A percentile compares a stretch with the other conserved stretches of the same genome.
Evolutionary conservation across 2,329 filamentous ascomycete genomes (phyloP).

Genomic region (Colletotrichum agaves): DNA sequence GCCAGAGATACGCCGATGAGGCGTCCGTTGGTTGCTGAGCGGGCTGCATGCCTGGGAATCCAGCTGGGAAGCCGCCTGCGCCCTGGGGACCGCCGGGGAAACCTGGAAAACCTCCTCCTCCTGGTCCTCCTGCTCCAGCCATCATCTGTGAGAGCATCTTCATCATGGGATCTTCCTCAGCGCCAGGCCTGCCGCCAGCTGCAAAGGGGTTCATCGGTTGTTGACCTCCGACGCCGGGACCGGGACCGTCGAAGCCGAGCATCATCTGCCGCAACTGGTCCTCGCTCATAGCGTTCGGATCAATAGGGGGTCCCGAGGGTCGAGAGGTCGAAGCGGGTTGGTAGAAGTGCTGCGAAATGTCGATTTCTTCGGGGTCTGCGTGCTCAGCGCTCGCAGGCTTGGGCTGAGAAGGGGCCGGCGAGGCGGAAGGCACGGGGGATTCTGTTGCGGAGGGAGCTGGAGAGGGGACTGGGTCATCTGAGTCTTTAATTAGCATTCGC

Average conservation of each 20-base stretch:
- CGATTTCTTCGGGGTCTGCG: slow-evolving; percentile 79
- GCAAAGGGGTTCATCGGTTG: slow-evolving; percentile 42
- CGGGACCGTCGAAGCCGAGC: slow-evolving; percentile 62
- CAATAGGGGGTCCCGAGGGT: slow-evolving; percentile 43
- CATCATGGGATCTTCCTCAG: slow-evolving; percentile 60
- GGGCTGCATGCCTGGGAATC: slow-evolving; percentile 49
- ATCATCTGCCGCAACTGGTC: slow-evolving; percentile 74
- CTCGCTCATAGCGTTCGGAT: slow-evolving; percentile 58
- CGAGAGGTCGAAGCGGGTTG: slow-evolving; percentile 52
- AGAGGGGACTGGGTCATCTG: slow-evolving; percentile 19
- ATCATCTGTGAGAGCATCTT: slow-evolving; percentile 82
- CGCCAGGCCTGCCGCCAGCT: slow-evolving; percentile 44
- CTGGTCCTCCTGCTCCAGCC: slow-evolving; percentile 50
- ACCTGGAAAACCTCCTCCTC: slow-evolving; percentile 35
- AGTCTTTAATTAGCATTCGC: not conserved
- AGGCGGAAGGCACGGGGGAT: slow-evolving; percentile 37
- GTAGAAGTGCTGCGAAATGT: slow-evolving; percentile 82
- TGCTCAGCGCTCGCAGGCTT: slow-evolving; percentile 46
- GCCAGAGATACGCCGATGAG: slow-evolving; percentile 67
- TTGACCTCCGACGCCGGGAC: slow-evolving; percentile 38
- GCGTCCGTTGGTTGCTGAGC: slow-evolving; percentile 48
- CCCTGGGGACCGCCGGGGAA: slow-evolving; percentile 39
- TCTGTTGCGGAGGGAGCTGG: slow-evolving; percentile 25
- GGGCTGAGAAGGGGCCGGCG: slow-evolving; percentile 45
- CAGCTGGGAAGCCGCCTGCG: slow-evolving; percentile 45